Percentiles rank a stretch among this genome's conserved stretches.
phyloP scores from a whole-genome alignment of 805 yeast species.

The Osmozyma mogii region DNA sequence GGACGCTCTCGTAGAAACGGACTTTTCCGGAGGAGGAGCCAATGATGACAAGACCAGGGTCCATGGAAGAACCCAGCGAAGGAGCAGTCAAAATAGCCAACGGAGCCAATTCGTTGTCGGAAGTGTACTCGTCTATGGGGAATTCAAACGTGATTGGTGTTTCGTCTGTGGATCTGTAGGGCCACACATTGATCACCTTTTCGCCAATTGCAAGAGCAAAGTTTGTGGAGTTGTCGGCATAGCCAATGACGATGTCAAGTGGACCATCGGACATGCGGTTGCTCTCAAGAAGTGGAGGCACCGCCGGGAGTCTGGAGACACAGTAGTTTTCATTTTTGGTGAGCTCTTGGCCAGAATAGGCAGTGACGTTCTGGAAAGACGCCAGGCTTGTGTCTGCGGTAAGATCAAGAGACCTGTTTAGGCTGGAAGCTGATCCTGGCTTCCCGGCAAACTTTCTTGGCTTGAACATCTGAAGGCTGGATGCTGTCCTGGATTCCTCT shows the following conservation, averaged over 20 bases:
- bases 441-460: no score
- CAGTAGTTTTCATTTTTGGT: constrained; percentile 53
- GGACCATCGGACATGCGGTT: constrained; percentile 8
- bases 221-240: constrained; percentile 39
- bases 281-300: constrained; percentile 35
- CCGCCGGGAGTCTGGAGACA: constrained; percentile 48
- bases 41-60: constrained; percentile 68
- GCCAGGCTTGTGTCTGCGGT: no score
- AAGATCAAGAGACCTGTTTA: no score
- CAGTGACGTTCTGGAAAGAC: no score
- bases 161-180: constrained; percentile 52
- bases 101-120: constrained; percentile 23
- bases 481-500: no score
- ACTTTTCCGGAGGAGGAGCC: constrained; percentile 51
- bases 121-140: constrained; percentile 24
- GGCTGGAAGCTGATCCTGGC: no score
- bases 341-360: no score
- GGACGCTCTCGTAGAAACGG: constrained; percentile 68
- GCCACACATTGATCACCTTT: constrained; percentile 59
- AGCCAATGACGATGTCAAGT: constrained; percentile 32
- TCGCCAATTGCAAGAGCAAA: constrained; percentile 44
- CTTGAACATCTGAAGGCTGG: no score
- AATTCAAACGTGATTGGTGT: constrained; percentile 52
- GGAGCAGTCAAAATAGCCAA: constrained; percentile 55
- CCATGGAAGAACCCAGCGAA: constrained; percentile 37